Base-by-base conservation (phyloP, 2,329 filamentous ascomycete genomes). In the Fusarium sororula region DNA sequence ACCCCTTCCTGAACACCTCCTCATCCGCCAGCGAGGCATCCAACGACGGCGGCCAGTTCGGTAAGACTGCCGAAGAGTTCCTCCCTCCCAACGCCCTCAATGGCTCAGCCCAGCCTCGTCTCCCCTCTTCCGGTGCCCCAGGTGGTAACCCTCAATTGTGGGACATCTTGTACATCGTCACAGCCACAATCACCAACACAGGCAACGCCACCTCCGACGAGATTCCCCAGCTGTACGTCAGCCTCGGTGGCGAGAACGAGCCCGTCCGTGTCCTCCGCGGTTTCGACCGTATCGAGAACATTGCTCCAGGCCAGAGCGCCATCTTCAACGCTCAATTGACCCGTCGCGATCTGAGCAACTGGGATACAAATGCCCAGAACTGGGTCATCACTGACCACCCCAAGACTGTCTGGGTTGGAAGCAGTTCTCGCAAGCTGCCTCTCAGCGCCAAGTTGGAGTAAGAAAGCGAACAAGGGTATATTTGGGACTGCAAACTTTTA, bases 321-420 rank as follows among this genome's bases (percentile, higher is more conserved):
- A 89, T 87, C 5, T 97, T 96, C 85, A 86, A 82, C 2, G 91
- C 90, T 1, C 88, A 91, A 22, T 83, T 98, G 63, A 95, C 91
- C 11, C 89, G 95, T 44, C 90, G 94, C 64, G 96, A 98, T 79
- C 76, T 98, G 63, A 94, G 92, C 80, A 96, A 95, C 84, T 98
- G 96, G 95, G 94, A 98, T 75, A 85, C 89, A 2, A 86, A 80
- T 3, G 81, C 84, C n/a, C 95, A 98, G 86, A 92, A 98, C 85
- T 98, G 96, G 95, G 89, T 94, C 51, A 77, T 90, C n/a, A 86
- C 83, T 14, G 75, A 83, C 24, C 78, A 82, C 53, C 78, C 84
- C 64, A 90, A 90, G 85, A 89, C 81, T 62, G 85, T 89, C 18
- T 88, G 81, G 70, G 87, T 90, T 13, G 89, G 89, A 6, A 83